Evolutionary conservation across 1,284 basidiomycete genomes (phyloP), one percentile per base, ranked within the genome.

Genomic region (Boletus smithii): DNA sequence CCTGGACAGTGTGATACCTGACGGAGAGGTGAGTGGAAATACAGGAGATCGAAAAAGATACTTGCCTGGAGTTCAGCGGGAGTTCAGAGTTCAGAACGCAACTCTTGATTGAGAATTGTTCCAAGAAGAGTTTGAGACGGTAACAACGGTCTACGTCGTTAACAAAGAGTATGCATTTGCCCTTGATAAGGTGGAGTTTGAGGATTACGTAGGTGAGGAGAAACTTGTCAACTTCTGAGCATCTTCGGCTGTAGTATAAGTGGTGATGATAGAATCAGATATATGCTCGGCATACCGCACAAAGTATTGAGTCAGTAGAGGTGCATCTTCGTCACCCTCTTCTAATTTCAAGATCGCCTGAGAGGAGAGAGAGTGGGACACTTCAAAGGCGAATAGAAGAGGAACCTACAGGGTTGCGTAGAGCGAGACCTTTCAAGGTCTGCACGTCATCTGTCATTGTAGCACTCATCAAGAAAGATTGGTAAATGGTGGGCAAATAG

Each of bases 361-460:
- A 44, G 61, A 22, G 65, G 58, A 66, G 69, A 44, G 51, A 6
- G n/a, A 7, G 22, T 53, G 13, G 13, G 30, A 38, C 5, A 8
- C 4, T 16, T 29, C 7, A 13, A n/a, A 27, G 6, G 10, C 7
- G 4, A 32, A 17, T 5, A 17, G 4, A 23, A 4, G 5, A 40
- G 11, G 18, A 26, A 73, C 86, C 49, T 58, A 95, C 93, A 4
- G 95, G 94, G 69, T 87, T 91, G 35, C 92, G 78, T 22, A 99
- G 71, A 4, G 89, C 79, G 26, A 98, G 75, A 5, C 92, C 91
- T 66, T 97, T 95, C 48, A 99, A 74, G 53, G 83, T 77, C 60
- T 94, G 88, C 4, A 99, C 91, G 60, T 99, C 97, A 57, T 94
- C 89, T 16, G 93, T 95, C 83, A 99, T 88, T 0, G 97, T 99